Percentiles rank a stretch among this genome's conserved stretches.
Conservation (phyloP, 2,329 filamentous ascomycete species). For the Paracamarosporium sp. region DNA sequence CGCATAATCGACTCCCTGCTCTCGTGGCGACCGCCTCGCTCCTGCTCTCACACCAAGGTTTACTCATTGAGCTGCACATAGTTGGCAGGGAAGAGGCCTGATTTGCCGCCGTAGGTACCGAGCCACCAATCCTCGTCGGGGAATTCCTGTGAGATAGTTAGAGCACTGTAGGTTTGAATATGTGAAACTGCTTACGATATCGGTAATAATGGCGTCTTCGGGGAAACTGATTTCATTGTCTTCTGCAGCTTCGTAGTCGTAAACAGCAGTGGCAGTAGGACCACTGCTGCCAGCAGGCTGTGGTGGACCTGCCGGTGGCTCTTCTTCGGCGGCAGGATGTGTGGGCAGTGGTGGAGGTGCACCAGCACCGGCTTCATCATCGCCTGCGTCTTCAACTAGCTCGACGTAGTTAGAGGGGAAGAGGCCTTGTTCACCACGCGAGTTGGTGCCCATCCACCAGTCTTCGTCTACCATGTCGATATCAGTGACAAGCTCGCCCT, state of each 20-base stretch:
- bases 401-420: constrained; percentile 99
- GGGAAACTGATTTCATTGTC: constrained; percentile 89
- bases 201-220: constrained; percentile 81
- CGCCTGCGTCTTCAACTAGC: constrained; percentile 69
- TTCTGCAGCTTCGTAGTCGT: constrained; percentile 96
- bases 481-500: constrained; percentile 86
- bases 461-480: constrained; percentile 98
- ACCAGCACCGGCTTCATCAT: constrained; percentile 54
- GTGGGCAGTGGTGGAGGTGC: constrained; percentile 47
- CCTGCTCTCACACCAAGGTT: not conserved
- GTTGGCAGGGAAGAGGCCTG: constrained; percentile 76
- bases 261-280: constrained; percentile 81
- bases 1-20: not conserved
- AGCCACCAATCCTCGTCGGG: constrained; percentile 99
- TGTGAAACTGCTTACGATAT: constrained; percentile 66
- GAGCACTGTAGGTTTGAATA: not conserved
- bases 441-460: constrained; percentile 98
- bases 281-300: constrained; percentile 54
- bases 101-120: constrained; percentile 79
- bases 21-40: not conserved
- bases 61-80: constrained; percentile 58
- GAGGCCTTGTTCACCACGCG: constrained; percentile 80
- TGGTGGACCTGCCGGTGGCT: constrained; percentile 38
- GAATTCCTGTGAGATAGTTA: constrained; percentile 71
- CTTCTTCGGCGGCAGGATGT: constrained; percentile 47